These are phyloP conservation scores for Agaricus subrufescens DNA, from an alignment of 768 basidiomycete genomes.

Conservation along the genomic window DNA sequence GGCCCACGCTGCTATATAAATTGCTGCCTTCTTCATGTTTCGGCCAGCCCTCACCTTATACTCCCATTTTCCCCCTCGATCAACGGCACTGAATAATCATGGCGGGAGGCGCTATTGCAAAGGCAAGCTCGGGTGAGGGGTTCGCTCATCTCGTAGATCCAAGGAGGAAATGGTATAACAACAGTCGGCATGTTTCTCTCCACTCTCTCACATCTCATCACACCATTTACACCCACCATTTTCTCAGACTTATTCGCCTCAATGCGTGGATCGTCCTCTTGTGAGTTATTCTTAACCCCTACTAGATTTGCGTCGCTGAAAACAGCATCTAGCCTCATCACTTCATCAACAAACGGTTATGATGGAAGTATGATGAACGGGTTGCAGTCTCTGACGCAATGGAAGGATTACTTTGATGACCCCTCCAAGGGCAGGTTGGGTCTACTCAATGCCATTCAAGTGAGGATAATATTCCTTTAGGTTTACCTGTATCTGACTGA, in stretches of 20 bases:
- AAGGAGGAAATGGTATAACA: slow-evolving; percentile 71
- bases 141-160: slow-evolving; percentile 60
- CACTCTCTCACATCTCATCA: not conserved
- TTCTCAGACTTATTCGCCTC: slow-evolving; percentile 49
- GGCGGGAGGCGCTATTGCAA: slow-evolving; percentile 48
- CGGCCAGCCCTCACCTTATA: slow-evolving; percentile 24
- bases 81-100: slow-evolving; percentile 32
- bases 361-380: slow-evolving; percentile 82
- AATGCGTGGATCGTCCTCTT: slow-evolving; percentile 69
- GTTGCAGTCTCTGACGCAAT: slow-evolving; percentile 62
- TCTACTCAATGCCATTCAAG: slow-evolving; percentile 73
- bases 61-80: slow-evolving; percentile 12
- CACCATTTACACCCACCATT: not conserved
- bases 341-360: slow-evolving; percentile 72
- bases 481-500: not conserved
- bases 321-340: slow-evolving; percentile 50
- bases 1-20: too few species aligned
- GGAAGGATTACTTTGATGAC: slow-evolving; percentile 55
- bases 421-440: slow-evolving; percentile 59
- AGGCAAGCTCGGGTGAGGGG: slow-evolving; percentile 25
- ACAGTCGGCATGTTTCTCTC: slow-evolving; percentile 47
- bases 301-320: too few species aligned
- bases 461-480: slow-evolving; percentile 21
- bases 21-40: slow-evolving; percentile 15
- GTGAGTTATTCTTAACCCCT: slow-evolving; percentile 27